Evolutionary conservation across 805 yeast genomes (phyloP).

Genomic region (Debaryomyces prosopidis): DNA sequence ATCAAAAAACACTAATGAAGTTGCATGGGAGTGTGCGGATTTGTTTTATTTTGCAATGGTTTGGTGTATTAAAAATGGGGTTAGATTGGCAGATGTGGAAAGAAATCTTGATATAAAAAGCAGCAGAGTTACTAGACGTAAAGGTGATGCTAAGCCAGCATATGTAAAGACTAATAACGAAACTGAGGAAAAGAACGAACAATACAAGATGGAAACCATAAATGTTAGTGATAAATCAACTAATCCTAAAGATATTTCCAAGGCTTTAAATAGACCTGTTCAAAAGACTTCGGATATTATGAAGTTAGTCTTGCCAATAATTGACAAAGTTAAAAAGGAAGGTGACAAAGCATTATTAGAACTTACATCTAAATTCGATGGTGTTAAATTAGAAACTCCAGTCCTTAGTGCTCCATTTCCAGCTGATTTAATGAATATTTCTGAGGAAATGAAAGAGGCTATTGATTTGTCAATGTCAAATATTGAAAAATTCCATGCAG

Average conservation of each 20-base stretch:
- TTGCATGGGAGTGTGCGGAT: constrained; percentile 98
- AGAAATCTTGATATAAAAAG: constrained; percentile 80
- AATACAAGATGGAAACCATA: constrained; percentile 53
- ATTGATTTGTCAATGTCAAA: constrained; percentile 88
- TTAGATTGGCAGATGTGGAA: constrained; percentile 78
- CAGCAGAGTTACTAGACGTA: constrained; percentile 84
- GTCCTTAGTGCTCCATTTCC: constrained; percentile 88
- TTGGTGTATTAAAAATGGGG: constrained; percentile 68
- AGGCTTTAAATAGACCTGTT: constrained; percentile 87
- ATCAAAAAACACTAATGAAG: constrained; percentile 37
- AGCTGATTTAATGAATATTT: constrained; percentile 66
- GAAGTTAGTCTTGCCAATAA: constrained; percentile 89
- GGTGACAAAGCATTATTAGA: constrained; percentile 93
- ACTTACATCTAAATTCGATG: constrained; percentile 88
- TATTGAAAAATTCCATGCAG: constrained; percentile 89
- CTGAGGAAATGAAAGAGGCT: constrained; percentile 75
- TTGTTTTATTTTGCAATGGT: constrained; percentile 59
- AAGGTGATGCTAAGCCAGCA: constrained; percentile 92
- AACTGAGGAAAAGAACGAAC: constrained; percentile 19
- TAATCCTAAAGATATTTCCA: constrained; percentile 44
- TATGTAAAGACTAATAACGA: constrained; percentile 40
- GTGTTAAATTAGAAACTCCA: constrained; percentile 70
- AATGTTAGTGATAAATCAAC: constrained; percentile 39
- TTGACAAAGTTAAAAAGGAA: constrained; percentile 67
- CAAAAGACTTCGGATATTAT: constrained; percentile 91